These are phyloP conservation scores for Psidium friedrichsthalianum DNA, from an alignment of 345 rosid genomes.

Conservation along the genomic window DNA sequence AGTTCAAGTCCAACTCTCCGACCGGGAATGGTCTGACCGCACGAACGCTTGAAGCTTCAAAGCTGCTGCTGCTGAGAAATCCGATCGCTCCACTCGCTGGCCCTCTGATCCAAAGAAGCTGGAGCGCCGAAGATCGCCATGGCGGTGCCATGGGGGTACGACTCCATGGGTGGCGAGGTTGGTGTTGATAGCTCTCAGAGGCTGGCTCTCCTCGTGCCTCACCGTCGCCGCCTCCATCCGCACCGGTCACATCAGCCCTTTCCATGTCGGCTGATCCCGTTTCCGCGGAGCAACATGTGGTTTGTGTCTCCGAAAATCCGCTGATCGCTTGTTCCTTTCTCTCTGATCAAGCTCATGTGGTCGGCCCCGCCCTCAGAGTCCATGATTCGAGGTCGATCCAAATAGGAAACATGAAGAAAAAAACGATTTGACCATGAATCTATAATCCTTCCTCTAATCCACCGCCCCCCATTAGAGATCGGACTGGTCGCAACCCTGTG, in stretches of 20 bases:
- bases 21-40: not conserved
- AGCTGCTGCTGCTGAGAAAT: not conserved
- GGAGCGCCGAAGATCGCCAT: constrained; percentile 7
- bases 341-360: not conserved
- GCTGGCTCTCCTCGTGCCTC: constrained; percentile 79
- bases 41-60: not conserved
- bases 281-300: not conserved
- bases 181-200: constrained; percentile 55
- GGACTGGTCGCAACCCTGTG: not conserved
- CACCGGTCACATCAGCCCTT: constrained; percentile 80
- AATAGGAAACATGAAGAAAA: no score
- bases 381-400: no score
- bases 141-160: constrained; percentile 52
- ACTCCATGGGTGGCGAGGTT: constrained; percentile 49
- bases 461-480: not conserved
- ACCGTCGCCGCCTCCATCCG: constrained; percentile 62
- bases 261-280: constrained; percentile 50
- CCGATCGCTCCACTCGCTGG: not conserved
- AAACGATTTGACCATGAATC: not conserved
- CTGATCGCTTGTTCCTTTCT: not conserved
- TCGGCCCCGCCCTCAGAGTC: not conserved
- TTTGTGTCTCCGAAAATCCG: not conserved
- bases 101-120: not conserved
- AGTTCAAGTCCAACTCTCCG: not conserved
- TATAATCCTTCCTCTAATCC: not conserved